Base-by-base conservation (phyloP, 1,284 basidiomycete species). In the Apiotrichum porosum region DNA sequence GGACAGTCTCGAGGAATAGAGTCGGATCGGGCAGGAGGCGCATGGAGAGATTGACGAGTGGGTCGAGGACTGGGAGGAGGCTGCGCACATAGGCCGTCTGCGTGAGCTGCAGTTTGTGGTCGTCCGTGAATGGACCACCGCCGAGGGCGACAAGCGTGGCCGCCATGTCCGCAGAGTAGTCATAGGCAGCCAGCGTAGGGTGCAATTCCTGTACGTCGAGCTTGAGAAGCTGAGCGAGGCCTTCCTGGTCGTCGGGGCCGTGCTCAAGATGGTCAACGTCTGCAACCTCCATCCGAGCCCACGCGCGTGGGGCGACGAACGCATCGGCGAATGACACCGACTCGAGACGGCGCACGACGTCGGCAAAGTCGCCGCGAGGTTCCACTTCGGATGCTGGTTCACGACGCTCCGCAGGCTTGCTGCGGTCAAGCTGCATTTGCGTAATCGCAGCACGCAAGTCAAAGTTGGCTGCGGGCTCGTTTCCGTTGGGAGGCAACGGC, bases 1-100 rank as follows among this genome's bases (percentile, higher is more conserved):
- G 84, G 53, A 81, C 75, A 65, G 88, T 86, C 42, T 93, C 86
- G 60, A 84, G 67, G 58, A 80, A 75, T 41, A 83, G 70, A 53
- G 76, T 73, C 22, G 67, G 62, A 31, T 76, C 72, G 35, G 76
- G 75, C 46, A 79, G 65, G 49, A 77, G 68, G 41, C 69, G 52
- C 10, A 68, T 55, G 10, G 61, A 57, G 41, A 74, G 60, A 15
- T 72, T 68, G 37, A 79, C 69, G 28, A 73, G 54, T 17, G 71
- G 64, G 46, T 74, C 75, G 42, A 79, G 69, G 54, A 80, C 78
- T 23, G 70, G 69, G 45, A 74, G 71, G 49, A 66, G 60, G 10
- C 60, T 57, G 15, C 65, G 60, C 14, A 67, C 58, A 49, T 69
- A 64, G 12, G 21, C 14, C 2, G 57, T 57, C 60, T 61, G 55